Evolutionary conservation across 768 basidiomycete species (phyloP).

Genomic region (Pholiota conissans): DNA sequence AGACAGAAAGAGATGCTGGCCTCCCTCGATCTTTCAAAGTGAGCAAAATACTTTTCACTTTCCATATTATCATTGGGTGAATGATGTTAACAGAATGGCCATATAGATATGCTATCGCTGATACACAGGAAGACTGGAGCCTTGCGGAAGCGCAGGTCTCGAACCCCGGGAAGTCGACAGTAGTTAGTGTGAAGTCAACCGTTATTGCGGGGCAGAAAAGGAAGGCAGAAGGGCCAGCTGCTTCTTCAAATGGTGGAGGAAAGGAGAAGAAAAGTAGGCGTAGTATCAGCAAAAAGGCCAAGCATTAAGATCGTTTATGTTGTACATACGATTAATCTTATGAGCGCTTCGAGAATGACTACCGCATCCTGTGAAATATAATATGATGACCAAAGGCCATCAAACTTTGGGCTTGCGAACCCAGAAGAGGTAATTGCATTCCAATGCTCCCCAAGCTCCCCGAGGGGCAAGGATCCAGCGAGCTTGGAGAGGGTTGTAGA

Average conservation of each 20-base stretch:
- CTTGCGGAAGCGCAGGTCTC: constrained; percentile 72
- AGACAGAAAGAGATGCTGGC: constrained; percentile 88
- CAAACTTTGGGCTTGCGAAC: constrained; percentile 59
- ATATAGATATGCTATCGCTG: constrained; percentile 73
- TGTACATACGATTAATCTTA: constrained; percentile 1
- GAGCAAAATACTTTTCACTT: constrained; percentile 34
- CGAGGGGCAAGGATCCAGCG: constrained; percentile 72
- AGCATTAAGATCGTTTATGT: constrained; percentile 27
- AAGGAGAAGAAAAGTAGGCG: constrained; percentile 52
- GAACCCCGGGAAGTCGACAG: constrained; percentile 55
- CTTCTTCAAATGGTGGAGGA: constrained; percentile 18
- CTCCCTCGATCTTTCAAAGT: constrained; percentile 86
- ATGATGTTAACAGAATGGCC: constrained; percentile 4
- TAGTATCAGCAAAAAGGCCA: constrained; percentile 44
- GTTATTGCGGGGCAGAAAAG: constrained; percentile 51
- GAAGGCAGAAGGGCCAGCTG: constrained; percentile 42
- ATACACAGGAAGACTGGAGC: constrained; percentile 69
- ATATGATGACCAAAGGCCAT: background rate
- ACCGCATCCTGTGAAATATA: background rate
- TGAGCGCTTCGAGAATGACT: background rate
- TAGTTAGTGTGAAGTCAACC: constrained; percentile 72
- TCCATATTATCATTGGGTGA: constrained; percentile 9
- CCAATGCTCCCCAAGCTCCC: constrained; percentile 49
- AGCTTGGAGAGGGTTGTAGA: constrained; percentile 71
- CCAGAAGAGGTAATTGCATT: constrained; percentile 87